Percentiles rank a stretch among this genome's conserved stretches.
These are phyloP conservation scores for Penicillium paxilli DNA, from an alignment of 495 filamentous ascomycete genomes.

Conservation along the genomic window DNA sequence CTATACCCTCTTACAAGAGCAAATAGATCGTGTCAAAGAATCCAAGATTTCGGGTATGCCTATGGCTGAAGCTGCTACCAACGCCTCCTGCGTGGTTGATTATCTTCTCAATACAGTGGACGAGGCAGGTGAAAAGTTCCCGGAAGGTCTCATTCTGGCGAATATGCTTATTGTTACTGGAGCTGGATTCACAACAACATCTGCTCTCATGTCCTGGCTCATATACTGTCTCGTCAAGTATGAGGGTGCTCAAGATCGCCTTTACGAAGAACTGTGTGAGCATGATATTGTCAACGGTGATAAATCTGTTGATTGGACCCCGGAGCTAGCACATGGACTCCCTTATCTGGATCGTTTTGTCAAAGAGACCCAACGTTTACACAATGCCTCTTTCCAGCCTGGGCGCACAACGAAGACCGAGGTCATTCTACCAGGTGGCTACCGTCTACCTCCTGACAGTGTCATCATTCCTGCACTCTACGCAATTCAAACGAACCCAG, in stretches of 20 bases:
- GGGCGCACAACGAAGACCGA: constrained; percentile 50
- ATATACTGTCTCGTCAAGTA: constrained; percentile 50
- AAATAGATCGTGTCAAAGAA: constrained; percentile 32
- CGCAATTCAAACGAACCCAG: constrained; percentile 50
- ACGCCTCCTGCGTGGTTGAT: too few species aligned
- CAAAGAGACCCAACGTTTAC: constrained; percentile 56
- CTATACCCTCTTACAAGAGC: constrained; percentile 25
- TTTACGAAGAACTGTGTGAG: constrained; percentile 55
- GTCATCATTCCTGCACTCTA: constrained; percentile 48
- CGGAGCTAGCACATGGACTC: too few species aligned
- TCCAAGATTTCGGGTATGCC: too few species aligned
- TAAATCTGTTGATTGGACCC: constrained; percentile 23
- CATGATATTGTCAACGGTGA: constrained; percentile 37
- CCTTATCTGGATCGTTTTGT: constrained; percentile 51
- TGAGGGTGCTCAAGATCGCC: constrained; percentile 47
- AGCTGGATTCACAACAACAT: constrained; percentile 27
- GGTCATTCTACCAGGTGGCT: constrained; percentile 54
- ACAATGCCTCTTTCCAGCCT: constrained; percentile 56
- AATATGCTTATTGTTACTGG: constrained; percentile 24
- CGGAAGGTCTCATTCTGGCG: constrained; percentile 30
- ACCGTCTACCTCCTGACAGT: constrained; percentile 42
- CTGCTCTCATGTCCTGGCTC: constrained; percentile 43
- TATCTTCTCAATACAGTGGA: constrained; percentile 47
- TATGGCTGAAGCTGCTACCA: too few species aligned
- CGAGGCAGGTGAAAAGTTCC: constrained; percentile 50